These are phyloP conservation scores for Fraxinus nigra DNA, from an alignment of 305 asterid species.

Conservation along the genomic window DNA sequence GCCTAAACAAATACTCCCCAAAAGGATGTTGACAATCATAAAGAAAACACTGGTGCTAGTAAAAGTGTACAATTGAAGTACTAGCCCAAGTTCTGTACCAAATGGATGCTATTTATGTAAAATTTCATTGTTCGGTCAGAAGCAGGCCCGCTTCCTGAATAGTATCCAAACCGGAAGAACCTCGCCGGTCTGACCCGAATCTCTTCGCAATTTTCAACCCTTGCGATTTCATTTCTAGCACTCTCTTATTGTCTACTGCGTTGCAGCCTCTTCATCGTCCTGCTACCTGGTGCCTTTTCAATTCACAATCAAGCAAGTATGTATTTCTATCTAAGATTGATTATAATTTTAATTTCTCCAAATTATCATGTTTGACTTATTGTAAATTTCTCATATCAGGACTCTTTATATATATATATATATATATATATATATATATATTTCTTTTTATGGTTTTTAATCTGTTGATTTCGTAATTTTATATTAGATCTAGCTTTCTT, in stretches of 20 bases:
- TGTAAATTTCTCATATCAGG: slow-evolving; percentile 8
- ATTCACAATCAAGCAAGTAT: slow-evolving; percentile 1
- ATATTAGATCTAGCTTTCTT: slow-evolving; percentile 10
- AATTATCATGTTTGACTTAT: background rate
- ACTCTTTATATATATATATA: background rate
- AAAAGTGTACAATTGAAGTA: background rate
- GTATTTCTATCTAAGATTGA: background rate
- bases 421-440: no score
- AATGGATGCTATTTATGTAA: background rate
- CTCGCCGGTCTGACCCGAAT: slow-evolving; percentile 11
- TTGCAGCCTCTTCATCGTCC: background rate
- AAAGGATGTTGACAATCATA: background rate
- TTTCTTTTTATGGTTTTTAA: background rate
- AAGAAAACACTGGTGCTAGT: background rate
- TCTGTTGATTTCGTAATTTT: background rate
- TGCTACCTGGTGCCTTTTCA: slow-evolving; percentile 1
- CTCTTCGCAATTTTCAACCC: background rate
- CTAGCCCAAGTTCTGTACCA: background rate
- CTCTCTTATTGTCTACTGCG: background rate
- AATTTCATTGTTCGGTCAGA: background rate
- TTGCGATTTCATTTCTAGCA: background rate
- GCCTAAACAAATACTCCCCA: background rate
- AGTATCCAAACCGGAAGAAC: background rate
- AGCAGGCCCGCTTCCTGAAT: background rate
- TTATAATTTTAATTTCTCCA: background rate